Conservation (phyloP, 2,329 filamentous ascomycete species). For the Botrytis squamosa region DNA sequence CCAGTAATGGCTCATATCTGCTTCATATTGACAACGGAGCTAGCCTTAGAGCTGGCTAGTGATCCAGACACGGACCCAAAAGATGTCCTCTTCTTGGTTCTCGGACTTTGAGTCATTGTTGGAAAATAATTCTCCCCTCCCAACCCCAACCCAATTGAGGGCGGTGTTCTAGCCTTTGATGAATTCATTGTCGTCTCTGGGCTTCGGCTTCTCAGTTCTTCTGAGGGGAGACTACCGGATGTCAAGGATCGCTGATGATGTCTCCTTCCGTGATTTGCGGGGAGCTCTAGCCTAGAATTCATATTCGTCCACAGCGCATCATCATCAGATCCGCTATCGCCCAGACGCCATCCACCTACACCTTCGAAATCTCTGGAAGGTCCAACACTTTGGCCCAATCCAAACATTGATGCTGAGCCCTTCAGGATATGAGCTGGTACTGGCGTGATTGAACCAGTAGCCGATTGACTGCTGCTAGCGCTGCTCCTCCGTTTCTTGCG, state of each 20-base stretch:
- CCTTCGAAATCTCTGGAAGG: constrained; percentile 59
- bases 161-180: constrained; percentile 50
- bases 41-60: constrained; percentile 34
- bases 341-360: constrained; percentile 56
- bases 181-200: constrained; percentile 44
- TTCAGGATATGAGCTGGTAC: constrained; percentile 29
- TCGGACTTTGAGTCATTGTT: constrained; percentile 24
- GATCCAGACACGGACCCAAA: constrained; percentile 26
- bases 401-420: constrained; percentile 35
- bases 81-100: constrained; percentile 25
- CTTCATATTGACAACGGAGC: constrained; percentile 34
- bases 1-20: constrained; percentile 21
- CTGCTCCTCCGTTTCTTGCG: constrained; percentile 32
- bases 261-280: constrained; percentile 43
- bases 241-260: constrained; percentile 48
- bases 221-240: constrained; percentile 28
- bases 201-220: constrained; percentile 34
- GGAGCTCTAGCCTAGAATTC: constrained; percentile 52
- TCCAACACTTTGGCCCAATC: constrained; percentile 49
- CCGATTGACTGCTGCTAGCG: constrained; percentile 35
- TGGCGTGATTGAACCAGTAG: constrained; percentile 29
- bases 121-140: constrained; percentile 31
- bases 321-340: constrained; percentile 40
- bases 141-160: constrained; percentile 28
- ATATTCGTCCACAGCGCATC: constrained; percentile 50